These are phyloP conservation scores for Aspergillus spinulosporus DNA, from an alignment of 2,329 filamentous ascomycete species.

Conservation along the genomic window DNA sequence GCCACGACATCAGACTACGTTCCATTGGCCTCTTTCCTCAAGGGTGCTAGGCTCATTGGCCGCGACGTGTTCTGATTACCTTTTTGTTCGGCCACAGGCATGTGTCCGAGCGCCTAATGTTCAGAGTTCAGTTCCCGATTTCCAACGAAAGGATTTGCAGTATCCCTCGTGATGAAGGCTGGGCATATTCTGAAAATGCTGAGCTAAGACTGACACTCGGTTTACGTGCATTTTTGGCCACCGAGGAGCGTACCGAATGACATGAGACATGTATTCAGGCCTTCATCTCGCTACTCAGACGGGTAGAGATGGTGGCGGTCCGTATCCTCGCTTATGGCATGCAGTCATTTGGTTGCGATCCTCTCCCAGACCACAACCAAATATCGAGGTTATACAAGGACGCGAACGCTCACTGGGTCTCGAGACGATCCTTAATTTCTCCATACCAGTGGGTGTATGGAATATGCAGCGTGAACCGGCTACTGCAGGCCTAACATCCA, in stretches of 20 bases:
- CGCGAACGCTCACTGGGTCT: background rate
- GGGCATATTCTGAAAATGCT: background rate
- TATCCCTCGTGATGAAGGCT: background rate
- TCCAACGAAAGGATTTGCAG: background rate
- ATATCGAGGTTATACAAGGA: background rate
- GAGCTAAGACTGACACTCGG: background rate
- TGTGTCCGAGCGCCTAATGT: background rate
- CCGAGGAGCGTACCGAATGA: constrained; percentile 8
- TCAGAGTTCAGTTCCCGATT: background rate
- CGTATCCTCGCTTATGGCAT: background rate
- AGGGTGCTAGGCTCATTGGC: background rate
- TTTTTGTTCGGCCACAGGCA: background rate
- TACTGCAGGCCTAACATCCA: constrained; percentile 6
- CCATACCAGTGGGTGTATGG: background rate
- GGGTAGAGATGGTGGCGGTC: background rate
- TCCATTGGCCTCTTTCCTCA: background rate
- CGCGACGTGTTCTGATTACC: background rate
- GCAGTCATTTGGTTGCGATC: background rate
- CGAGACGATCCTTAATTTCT: background rate
- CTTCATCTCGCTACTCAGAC: background rate
- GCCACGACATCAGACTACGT: background rate
- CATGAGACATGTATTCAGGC: background rate
- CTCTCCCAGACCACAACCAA: background rate
- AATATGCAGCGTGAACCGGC: background rate
- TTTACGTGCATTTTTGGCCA: constrained; percentile 8